These are phyloP conservation scores for Cystofilobasidium macerans DNA, from an alignment of 768 basidiomycete genomes.

Conservation along the genomic window DNA sequence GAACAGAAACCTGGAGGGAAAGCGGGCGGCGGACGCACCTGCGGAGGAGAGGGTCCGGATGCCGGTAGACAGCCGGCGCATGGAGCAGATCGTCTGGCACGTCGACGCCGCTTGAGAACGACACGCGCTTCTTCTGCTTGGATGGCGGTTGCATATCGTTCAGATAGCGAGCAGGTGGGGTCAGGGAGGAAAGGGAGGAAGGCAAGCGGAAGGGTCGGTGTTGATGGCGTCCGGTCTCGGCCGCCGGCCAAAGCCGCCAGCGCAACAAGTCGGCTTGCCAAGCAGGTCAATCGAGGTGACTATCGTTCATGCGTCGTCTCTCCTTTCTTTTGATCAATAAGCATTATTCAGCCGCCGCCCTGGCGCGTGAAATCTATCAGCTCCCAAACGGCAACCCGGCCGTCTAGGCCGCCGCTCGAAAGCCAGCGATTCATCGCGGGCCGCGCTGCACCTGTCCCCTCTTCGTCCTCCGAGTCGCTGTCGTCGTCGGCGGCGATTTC, in stretches of 20 bases:
- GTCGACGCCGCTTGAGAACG: not conserved
- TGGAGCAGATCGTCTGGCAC: not conserved
- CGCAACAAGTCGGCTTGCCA: too few relatives aligned
- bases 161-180: not conserved
- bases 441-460: conserved; percentile 42
- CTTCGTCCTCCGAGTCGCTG: conserved; percentile 47
- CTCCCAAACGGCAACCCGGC: conserved; percentile 60
- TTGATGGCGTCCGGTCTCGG: too few relatives aligned
- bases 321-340: too few relatives aligned
- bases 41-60: conserved; percentile 5
- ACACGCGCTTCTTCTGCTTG: conserved; percentile 7
- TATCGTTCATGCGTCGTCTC: too few relatives aligned
- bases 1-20: too few relatives aligned
- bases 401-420: conserved; percentile 55
- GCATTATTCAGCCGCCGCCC: not conserved
- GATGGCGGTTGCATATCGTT: not conserved
- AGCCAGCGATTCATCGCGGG: conserved; percentile 52
- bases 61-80: not conserved
- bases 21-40: not conserved
- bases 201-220: too few relatives aligned
- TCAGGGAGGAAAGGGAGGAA: not conserved
- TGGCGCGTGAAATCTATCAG: conserved; percentile 37
- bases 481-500: conserved; percentile 37
- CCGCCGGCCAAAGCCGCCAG: too few relatives aligned
- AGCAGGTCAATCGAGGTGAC: too few relatives aligned